phyloP scores from a whole-genome alignment of 2,329 filamentous ascomycete species.

The Aspergillus fumigatiaffinis region DNA sequence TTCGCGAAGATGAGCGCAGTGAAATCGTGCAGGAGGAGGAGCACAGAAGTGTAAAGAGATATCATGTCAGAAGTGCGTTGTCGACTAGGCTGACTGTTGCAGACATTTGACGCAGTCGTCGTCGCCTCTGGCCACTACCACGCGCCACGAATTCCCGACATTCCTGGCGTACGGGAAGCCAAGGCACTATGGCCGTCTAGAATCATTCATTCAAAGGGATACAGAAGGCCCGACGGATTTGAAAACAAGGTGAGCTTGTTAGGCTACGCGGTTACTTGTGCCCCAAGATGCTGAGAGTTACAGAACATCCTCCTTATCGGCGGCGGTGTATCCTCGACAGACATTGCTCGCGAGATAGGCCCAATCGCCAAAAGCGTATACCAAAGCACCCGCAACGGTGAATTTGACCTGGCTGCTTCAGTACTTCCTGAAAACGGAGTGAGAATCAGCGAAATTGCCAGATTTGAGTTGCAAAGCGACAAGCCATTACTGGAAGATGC shows the following conservation, averaged over 20 bases:
- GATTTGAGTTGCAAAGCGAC: conserved; percentile 37
- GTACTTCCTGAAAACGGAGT: conserved; percentile 53
- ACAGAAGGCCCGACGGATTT: conserved; percentile 45
- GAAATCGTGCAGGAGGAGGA: conserved; percentile 5
- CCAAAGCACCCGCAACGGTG: conserved; percentile 58
- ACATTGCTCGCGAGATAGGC: conserved; percentile 53
- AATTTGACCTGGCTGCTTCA: conserved; percentile 54
- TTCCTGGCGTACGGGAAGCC: conserved; percentile 45
- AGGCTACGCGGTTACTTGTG: neutral
- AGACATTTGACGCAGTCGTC: conserved; percentile 48
- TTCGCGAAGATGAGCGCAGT: conserved; percentile 23
- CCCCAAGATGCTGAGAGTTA: neutral
- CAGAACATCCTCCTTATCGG: conserved; percentile 55
- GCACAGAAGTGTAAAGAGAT: conserved; percentile 7
- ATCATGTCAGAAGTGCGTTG: no score
- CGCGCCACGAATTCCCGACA: conserved; percentile 47
- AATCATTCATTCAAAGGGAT: conserved; percentile 51
- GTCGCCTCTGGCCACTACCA: conserved; percentile 56
- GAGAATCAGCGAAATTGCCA: conserved; percentile 50
- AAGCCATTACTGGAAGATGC: conserved; percentile 15
- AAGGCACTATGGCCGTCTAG: conserved; percentile 44
- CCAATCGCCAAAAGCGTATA: conserved; percentile 44
- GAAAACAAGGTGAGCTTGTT: conserved; percentile 48
- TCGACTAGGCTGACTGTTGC: neutral
- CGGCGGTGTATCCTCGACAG: conserved; percentile 52